Evolutionary conservation across 108 stramenopile genomes (phyloP).

Genomic region (Conticribra weissflogii): DNA sequence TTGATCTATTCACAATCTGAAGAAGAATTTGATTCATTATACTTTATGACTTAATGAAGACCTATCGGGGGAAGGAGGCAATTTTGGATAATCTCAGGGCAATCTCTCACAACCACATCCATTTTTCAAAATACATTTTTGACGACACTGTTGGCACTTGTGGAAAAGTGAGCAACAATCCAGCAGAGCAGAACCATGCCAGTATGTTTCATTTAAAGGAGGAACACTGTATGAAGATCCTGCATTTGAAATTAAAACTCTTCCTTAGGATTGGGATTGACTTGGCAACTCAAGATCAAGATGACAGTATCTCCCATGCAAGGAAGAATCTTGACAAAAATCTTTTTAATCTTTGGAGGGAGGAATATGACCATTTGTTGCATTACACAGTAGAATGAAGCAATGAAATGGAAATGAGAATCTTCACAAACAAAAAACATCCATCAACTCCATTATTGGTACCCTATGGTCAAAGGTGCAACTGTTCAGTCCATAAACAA

Average conservation of each 20-base stretch:
- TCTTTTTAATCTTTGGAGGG: neutral
- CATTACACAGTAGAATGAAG: neutral
- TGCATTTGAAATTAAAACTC: neutral
- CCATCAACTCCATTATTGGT: neutral
- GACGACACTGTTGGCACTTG: neutral
- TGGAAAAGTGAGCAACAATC: neutral
- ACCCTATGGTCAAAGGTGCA: neutral
- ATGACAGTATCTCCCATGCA: neutral
- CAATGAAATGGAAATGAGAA: neutral
- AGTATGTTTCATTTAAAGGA: neutral
- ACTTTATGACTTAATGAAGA: neutral
- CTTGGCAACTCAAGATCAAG: neutral
- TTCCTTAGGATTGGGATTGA: neutral
- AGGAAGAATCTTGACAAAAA: neutral
- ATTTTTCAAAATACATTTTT: neutral
- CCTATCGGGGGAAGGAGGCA: neutral
- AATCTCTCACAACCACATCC: neutral
- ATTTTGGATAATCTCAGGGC: neutral
- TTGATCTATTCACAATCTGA: neutral
- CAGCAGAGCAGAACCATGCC: neutral
- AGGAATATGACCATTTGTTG: neutral
- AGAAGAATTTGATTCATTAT: neutral
- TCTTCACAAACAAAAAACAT: neutral
- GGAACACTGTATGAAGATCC: neutral
- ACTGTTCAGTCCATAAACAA: neutral